Percentiles rank a stretch among this genome's conserved stretches.
Evolutionary conservation across 2,329 filamentous ascomycete genomes (phyloP).

Genomic region (Fusarium mundagurra): DNA sequence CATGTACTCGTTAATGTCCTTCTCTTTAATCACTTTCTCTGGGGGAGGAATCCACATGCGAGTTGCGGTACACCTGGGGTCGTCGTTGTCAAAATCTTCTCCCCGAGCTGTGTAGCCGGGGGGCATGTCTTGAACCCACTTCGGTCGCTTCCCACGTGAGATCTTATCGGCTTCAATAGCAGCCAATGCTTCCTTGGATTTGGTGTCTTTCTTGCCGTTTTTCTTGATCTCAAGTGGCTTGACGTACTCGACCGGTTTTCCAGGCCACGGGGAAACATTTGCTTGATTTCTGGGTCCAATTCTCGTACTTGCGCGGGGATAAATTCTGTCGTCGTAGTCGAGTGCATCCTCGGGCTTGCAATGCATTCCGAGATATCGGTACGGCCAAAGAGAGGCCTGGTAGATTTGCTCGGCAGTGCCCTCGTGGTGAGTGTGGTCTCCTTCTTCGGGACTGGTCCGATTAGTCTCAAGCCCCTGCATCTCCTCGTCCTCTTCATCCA

Average conservation of each 20-base stretch:
- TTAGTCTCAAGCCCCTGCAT: constrained; percentile 65
- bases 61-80: constrained; percentile 78
- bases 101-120: constrained; percentile 85
- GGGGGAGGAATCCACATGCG: constrained; percentile 81
- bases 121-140: constrained; percentile 94
- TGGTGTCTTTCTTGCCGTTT: constrained; percentile 79
- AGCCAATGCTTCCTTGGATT: constrained; percentile 82
- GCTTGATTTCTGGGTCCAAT: constrained; percentile 93
- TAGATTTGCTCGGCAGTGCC: constrained; percentile 88
- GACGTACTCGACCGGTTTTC: constrained; percentile 87
- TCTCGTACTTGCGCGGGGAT: constrained; percentile 92
- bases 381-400: constrained; percentile 94
- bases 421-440: constrained; percentile 63
- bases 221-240: constrained; percentile 89
- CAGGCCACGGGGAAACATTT: constrained; percentile 84
- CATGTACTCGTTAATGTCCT: constrained; percentile 82
- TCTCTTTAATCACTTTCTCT: constrained; percentile 59
- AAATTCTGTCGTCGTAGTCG: constrained; percentile 97
- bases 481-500: constrained; percentile 78
- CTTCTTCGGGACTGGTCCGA: constrained; percentile 70
- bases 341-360: constrained; percentile 94
- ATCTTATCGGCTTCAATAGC: constrained; percentile 84
- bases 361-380: constrained; percentile 94
- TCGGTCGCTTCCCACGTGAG: constrained; percentile 82
- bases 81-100: constrained; percentile 76